These are phyloP conservation scores for Hypoxylon lienhwacheense DNA, from an alignment of 495 filamentous ascomycete species.

Conservation along the genomic window DNA sequence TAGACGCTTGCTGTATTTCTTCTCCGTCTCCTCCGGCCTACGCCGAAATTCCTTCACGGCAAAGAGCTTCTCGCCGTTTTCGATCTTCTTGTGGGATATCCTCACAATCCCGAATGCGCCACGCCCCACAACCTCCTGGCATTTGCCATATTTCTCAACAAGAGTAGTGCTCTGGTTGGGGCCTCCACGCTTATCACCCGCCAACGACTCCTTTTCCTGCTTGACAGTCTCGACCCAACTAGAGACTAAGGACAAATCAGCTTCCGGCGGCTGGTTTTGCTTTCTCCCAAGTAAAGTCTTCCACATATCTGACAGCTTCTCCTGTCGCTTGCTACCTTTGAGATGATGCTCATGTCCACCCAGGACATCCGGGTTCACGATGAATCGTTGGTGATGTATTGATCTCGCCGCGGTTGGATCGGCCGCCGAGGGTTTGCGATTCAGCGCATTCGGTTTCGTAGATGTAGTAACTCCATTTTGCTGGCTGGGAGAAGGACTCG, in stretches of 20 bases:
- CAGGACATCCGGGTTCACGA: constrained; percentile 42
- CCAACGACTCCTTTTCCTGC: constrained; percentile 75
- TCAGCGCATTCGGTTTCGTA: constrained; percentile 29
- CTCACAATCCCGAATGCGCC: constrained; percentile 97
- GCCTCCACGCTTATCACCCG: constrained; percentile 70
- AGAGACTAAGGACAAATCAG: constrained; percentile 89
- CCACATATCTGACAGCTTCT: constrained; percentile 92
- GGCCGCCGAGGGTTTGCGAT: constrained; percentile 38
- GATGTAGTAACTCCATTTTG: constrained; percentile 24
- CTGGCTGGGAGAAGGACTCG: constrained; percentile 31
- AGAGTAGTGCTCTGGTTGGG: constrained; percentile 78
- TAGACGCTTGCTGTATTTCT: constrained; percentile 96
- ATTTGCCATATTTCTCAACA: constrained; percentile 97
- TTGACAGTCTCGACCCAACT: constrained; percentile 95
- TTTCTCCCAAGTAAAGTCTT: constrained; percentile 79
- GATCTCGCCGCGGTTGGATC: constrained; percentile 38
- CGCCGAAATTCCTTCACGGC: constrained; percentile 98
- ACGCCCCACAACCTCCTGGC: constrained; percentile 96
- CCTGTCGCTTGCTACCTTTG: constrained; percentile 83
- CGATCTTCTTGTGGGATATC: constrained; percentile 95
- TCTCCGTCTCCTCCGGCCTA: constrained; percentile 86
- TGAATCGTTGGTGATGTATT: constrained; percentile 46
- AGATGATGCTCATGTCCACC: constrained; percentile 84
- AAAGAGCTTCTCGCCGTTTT: constrained; percentile 90
- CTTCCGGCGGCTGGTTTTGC: constrained; percentile 70